phyloP scores from a whole-genome alignment of 768 basidiomycete species.

The Mycena galericulata region DNA sequence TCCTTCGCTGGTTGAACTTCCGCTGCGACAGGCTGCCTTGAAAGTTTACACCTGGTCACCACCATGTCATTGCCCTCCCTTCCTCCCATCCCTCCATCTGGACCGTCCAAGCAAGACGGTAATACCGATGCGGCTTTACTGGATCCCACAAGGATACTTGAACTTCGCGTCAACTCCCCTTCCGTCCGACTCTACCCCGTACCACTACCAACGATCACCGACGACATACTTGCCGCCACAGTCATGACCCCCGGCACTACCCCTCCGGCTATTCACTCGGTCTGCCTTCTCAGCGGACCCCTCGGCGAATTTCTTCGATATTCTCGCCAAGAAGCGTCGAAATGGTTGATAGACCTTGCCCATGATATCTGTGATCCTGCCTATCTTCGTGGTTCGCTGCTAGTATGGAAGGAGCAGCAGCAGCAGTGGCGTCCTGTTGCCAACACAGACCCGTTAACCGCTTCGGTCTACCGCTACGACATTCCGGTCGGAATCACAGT shows the following conservation, averaged over 20 bases:
- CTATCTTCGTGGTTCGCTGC: background rate
- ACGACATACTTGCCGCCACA: conserved; percentile 12
- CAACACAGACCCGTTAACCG: background rate
- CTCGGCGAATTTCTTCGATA: background rate
- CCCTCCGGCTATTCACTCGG: background rate
- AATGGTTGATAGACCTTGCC: conserved; percentile 5
- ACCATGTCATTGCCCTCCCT: conserved; percentile 4
- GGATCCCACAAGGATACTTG: conserved; percentile 7
- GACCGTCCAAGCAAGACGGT: conserved; percentile 15
- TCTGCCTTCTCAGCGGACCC: background rate
- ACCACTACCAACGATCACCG: conserved; percentile 7
- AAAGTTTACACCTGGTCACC: no score
- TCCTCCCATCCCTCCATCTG: conserved; percentile 15
- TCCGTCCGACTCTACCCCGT: conserved; percentile 14
- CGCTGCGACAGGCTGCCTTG: no score
- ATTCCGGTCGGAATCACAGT: background rate
- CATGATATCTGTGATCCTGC: conserved; percentile 1
- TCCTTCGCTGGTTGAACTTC: background rate
- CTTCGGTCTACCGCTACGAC: background rate
- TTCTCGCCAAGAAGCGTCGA: background rate
- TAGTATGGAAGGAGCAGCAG: background rate
- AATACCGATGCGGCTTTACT: conserved; percentile 4
- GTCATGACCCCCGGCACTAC: conserved; percentile 1
- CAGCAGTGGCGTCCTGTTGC: background rate
- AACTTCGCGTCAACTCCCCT: background rate